Base-by-base conservation (phyloP, 495 filamentous ascomycete species). In the Aspergillus egyptiacus region DNA sequence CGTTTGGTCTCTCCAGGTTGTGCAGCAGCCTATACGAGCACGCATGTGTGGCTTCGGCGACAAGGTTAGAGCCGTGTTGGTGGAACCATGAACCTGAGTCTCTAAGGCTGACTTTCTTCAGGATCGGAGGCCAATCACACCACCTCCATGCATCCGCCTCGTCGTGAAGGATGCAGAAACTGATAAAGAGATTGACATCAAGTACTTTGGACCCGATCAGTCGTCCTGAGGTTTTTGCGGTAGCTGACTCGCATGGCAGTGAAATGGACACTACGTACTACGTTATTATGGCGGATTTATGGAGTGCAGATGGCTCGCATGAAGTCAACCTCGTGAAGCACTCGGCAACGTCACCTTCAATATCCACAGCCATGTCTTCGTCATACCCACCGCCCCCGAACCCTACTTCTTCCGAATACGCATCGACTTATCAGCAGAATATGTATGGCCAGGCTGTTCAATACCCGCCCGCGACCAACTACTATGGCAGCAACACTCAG, bases 41-140 rank as follows among this genome's bases (percentile, higher is more conserved):
- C 86, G 93, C 40, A 98, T 98, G 93, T 98, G 93, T 73, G 93
- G 93, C 2, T 98, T 96, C 73, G 93, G 93, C 46, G 93, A 98
- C 67, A 98, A 98, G 79, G 90, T 95, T 59, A 20, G 43, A 43
- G 5, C 41, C 30, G 14, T 19, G 13, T 36, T 19, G n/a, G n/a
- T n/a, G 14, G 10, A 8, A n/a, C 14, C 40, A 19, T 31, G 40
- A 9, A 30, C 32, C 41, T 19, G 28, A 13, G 8, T 18, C 10
- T 17, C 14, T 25, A 30, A 23, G 2, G 4, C 51, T 28, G 38
- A 14, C 24, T 58, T 33, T 56, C 17, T 54, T 32, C n/a, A 96
- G 89, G 93, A 98, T 65, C 86, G 93, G 59, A 78, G 93, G 52
- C 93, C 93, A 18, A 96, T 98, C 64, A 96, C 93, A 22, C 93